Conservation (phyloP, 208 protist species). For the Vickermania ingenoplastis region DNA sequence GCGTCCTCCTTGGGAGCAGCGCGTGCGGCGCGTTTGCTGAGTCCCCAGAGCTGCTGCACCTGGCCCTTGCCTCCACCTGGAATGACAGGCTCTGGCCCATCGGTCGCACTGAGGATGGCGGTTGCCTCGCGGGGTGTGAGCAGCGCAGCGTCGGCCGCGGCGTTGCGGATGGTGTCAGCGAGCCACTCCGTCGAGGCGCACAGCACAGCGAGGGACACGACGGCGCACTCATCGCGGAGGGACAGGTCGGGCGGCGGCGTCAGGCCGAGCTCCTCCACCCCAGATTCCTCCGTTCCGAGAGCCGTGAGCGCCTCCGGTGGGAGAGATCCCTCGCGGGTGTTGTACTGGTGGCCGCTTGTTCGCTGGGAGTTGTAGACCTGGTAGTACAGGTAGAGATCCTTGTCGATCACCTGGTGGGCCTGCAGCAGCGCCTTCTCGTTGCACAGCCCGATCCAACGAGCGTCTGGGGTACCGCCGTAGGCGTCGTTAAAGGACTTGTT, state of each 20-base stretch:
- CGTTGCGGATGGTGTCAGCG: slow-evolving; percentile 20
- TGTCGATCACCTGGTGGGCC: slow-evolving; percentile 42
- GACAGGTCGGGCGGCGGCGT: slow-evolving; percentile 39
- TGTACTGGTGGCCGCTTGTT: slow-evolving; percentile 73
- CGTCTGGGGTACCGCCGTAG: slow-evolving; percentile 35
- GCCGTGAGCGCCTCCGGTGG: slow-evolving; percentile 10
- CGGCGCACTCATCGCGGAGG: slow-evolving; percentile 45
- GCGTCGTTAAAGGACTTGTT: slow-evolving; percentile 61
- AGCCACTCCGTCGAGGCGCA: slow-evolving; percentile 81
- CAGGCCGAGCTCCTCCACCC: slow-evolving; percentile 34
- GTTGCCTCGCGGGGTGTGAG: background rate
- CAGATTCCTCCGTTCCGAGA: slow-evolving; percentile 13
- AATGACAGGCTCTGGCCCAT: background rate
- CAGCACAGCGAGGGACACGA: slow-evolving; percentile 59
- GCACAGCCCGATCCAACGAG: slow-evolving; percentile 39
- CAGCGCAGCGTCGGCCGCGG: background rate
- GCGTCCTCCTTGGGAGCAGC: slow-evolving; percentile 9
- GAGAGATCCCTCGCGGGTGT: slow-evolving; percentile 12
- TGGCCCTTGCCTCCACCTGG: background rate
- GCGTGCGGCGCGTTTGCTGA: background rate
- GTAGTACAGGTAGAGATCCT: slow-evolving; percentile 68
- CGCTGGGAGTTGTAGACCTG: slow-evolving; percentile 52
- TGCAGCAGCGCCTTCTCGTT: slow-evolving; percentile 35
- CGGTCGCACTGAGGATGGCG: too few relatives aligned
- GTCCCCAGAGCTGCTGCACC: background rate